A percentile compares a stretch with the other conserved stretches of the same genome.
Conservation (phyloP, 2,329 filamentous ascomycete genomes). For the Beauveria bassiana region DNA sequence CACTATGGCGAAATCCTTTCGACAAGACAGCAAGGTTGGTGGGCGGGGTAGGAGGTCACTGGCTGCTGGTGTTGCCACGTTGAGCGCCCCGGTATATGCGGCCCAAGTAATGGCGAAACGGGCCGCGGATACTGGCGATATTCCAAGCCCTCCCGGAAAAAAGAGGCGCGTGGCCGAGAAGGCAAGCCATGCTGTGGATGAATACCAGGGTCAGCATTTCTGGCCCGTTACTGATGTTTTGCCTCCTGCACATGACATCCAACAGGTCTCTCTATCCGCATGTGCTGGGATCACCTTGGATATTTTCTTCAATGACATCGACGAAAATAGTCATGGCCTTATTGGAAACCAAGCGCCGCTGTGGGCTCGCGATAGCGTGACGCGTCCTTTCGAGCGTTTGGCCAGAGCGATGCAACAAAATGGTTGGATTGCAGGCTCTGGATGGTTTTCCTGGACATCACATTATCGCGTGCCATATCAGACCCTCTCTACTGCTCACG, state of each 20-base stretch:
- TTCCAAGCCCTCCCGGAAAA: conserved; percentile 16
- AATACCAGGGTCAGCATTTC: background rate
- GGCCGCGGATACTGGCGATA: conserved; percentile 17
- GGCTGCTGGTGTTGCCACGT: conserved; percentile 37
- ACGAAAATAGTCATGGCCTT: background rate
- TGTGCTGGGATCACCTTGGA: background rate
- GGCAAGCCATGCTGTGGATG: background rate
- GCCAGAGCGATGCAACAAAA: background rate
- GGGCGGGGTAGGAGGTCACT: conserved; percentile 26
- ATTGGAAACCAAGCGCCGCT: background rate
- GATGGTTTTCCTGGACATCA: conserved; percentile 8
- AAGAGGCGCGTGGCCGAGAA: conserved; percentile 10
- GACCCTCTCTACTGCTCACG: background rate
- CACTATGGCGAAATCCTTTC: conserved; percentile 18
- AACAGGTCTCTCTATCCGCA: background rate
- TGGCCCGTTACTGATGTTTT: background rate
- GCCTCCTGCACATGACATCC: background rate
- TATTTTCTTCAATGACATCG: background rate
- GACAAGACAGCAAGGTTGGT: conserved; percentile 13
- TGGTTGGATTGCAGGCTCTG: conserved; percentile 1
- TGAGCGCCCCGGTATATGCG: conserved; percentile 45
- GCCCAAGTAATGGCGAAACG: conserved; percentile 29
- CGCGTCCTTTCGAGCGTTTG: background rate
- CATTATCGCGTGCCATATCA: background rate
- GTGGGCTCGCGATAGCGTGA: background rate